Evolutionary conservation across 345 rosid genomes (phyloP), one percentile per base, ranked within the genome.

Genomic region (Euphorbia lathyris): DNA sequence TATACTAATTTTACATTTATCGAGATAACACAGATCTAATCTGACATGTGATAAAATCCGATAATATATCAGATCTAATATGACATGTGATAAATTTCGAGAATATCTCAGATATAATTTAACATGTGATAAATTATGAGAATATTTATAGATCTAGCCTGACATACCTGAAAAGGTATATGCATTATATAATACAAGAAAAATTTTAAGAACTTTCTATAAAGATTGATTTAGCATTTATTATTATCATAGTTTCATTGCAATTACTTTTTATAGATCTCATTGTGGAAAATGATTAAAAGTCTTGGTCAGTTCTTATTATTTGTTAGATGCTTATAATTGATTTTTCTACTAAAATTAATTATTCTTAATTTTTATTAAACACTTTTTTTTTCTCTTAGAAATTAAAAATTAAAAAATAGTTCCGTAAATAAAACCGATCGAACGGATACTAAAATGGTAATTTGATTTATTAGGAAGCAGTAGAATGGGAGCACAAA

Each of bases 401-500:
- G n/a, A n/a, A n/a, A n/a, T n/a, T n/a, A n/a, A 34, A 34, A 34
- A 34, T 2, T 2, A 63, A 52, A 14, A 23, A 14, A 40, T 36
- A 23, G 11, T n/a, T 1, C n/a, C 20, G 14, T 1, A 0, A 14
- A 42, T 4, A 22, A n/a, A 62, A 23, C n/a, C n/a, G n/a, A n/a
- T n/a, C n/a, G n/a, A n/a, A n/a, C n/a, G 1, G 9, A n/a, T 1
- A 34, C 30, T 13, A 52, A 43, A 12, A 17, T 27, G 25, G 23
- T 7, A 22, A 56, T 12, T 20, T 50, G 38, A 34, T 65, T 34
- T 17, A 22, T 58, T 51, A 92, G 98, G 98, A 92, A 81, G 90
- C 84, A 20, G 98, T 87, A 20, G 95, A 90, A 67, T 92, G 96
- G 98, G 82, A 86, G 70, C 81, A 88, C 58, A 92, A 83, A 75